These are phyloP conservation scores for Chrysanthemum makinoi DNA, from an alignment of 129 eudicot species.

Conservation along the genomic window DNA sequence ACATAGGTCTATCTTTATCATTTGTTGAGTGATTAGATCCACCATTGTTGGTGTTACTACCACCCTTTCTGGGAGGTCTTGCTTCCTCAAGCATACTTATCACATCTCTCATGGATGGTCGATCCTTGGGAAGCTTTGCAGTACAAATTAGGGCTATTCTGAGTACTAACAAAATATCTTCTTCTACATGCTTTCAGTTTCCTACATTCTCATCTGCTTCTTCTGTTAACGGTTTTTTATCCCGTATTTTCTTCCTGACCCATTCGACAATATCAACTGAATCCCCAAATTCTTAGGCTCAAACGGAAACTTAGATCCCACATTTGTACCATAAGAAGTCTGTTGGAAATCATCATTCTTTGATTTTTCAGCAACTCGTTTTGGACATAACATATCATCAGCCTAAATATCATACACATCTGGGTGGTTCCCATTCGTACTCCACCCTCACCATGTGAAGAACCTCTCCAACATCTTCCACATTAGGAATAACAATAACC, in stretches of 20 bases:
- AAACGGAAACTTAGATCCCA: too few species aligned
- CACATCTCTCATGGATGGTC: constrained; percentile 91
- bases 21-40: constrained; percentile 18
- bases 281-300: constrained; percentile 49
- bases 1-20: constrained; percentile 57
- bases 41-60: constrained; percentile 42
- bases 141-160: constrained; percentile 83
- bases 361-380: too few species aligned
- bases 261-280: constrained; percentile 70
- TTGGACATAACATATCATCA: too few species aligned
- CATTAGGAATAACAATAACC: too few species aligned
- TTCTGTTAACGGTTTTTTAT: constrained; percentile 54
- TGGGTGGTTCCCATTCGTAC: too few species aligned
- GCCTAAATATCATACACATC: too few species aligned
- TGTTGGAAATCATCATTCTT: too few species aligned
- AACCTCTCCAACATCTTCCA: too few species aligned
- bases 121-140: constrained; percentile 70
- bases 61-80: constrained; percentile 77
- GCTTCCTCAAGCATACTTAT: constrained; percentile 94
- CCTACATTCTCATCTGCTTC: constrained; percentile 63
- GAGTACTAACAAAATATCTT: constrained; percentile 83
- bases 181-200: constrained; percentile 68
- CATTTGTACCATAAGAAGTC: too few species aligned
- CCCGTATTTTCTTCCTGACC: constrained; percentile 53
- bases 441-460: too few species aligned